Evolutionary conservation across 495 filamentous ascomycete species (phyloP).

Genomic region (Elaphomyces granulatus): DNA sequence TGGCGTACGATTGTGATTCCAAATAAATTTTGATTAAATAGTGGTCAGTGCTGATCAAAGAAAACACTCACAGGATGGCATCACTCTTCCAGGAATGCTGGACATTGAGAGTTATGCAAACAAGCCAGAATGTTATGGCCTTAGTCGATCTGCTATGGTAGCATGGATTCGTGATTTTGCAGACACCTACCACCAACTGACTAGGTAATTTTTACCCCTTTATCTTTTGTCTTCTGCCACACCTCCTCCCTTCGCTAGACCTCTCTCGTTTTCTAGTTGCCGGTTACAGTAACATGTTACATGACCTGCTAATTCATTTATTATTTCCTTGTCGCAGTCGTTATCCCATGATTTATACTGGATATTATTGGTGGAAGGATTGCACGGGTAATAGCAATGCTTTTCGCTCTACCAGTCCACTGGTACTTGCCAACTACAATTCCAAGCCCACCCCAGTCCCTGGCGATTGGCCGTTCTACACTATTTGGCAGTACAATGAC

Average conservation of each 20-base stretch:
- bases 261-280: too few relatives aligned
- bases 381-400: conserved; percentile 44
- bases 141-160: conserved; percentile 39
- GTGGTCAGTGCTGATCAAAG: too few relatives aligned
- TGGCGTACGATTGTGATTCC: too few relatives aligned
- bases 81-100: conserved; percentile 52
- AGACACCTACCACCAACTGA: conserved; percentile 42
- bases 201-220: too few relatives aligned
- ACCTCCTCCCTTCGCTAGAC: too few relatives aligned
- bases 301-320: too few relatives aligned
- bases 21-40: too few relatives aligned
- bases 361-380: conserved; percentile 44
- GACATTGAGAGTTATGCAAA: conserved; percentile 43
- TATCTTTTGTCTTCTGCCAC: too few relatives aligned
- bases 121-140: conserved; percentile 37
- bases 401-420: conserved; percentile 37
- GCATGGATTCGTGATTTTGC: conserved; percentile 47
- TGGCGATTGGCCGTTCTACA: conserved; percentile 44
- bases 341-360: conserved; percentile 48
- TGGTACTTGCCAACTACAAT: conserved; percentile 43
- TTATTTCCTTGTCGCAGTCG: conserved; percentile 27
- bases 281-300: too few relatives aligned
- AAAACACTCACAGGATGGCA: conserved; percentile 41
- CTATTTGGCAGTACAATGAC: conserved; percentile 43
- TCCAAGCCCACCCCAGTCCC: conserved; percentile 37